Evolutionary conservation across 352 stramenopile genomes (phyloP), one percentile per base, ranked within the genome.

Genomic region (Elongisporangium undulatum): DNA sequence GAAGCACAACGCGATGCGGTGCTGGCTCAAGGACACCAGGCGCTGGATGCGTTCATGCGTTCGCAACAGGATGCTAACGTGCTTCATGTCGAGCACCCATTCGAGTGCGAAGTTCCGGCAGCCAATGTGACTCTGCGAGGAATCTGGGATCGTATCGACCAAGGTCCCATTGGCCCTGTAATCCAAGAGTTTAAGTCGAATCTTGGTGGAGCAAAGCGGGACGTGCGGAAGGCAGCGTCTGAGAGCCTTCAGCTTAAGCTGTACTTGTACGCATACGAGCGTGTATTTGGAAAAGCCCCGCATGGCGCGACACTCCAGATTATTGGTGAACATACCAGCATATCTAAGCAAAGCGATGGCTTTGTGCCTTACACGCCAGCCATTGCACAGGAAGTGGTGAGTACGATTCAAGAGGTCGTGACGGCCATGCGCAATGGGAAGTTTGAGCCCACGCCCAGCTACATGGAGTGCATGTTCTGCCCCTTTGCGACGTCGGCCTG

Each of bases 141-240:
- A 1, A 77, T 95, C 1, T 93, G 83, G 83, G 85, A 95, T 51
- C 85, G 85, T 23, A 75, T 95, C 26, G 85, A 95, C 23, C 22
- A 62, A 26, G 53, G 23, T 2, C 54, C 50, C 29, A 65, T 55
- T 12, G 61, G 59, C 13, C 61, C 78, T 2, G 61, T 92, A 10
- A 87, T 95, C 20, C 77, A 88, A 54, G 85, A 95, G 66, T 95
- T 92, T 69, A 95, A 95, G 63, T 87, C 85, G 12, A 93, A 92
- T 52, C 75, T 91, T 56, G 73, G 76, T 50, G 72, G 72, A 7
- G 62, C 69, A 16, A 50, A 58, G 3, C 78, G 85, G 5, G 78
- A 92, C 17, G 70, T 90, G 60, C 61, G 66, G 22, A 77, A 71
- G 49, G 59, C 87, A 2, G 80, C 83, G 12, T 58, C 68, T 19